These are phyloP conservation scores for Globisporangium paddicum DNA, from an alignment of 352 stramenopile genomes.

Conservation along the genomic window DNA sequence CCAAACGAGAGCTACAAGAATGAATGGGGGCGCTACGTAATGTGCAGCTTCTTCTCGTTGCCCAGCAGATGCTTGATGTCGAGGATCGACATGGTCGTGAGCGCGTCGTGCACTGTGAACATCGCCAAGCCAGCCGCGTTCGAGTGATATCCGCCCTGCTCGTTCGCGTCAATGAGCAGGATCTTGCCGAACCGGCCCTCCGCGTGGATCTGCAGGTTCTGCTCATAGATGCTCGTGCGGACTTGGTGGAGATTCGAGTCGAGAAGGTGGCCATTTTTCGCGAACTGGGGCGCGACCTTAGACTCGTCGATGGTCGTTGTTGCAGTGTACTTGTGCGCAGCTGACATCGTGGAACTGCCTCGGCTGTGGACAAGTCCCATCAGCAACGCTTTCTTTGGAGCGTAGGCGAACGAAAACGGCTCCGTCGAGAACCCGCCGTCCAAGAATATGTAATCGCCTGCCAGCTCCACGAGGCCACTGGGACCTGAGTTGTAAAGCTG, in stretches of 20 bases:
- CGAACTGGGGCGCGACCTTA: not conserved
- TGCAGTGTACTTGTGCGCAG: not conserved
- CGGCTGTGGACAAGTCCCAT: constrained; percentile 30
- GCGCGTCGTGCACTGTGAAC: constrained; percentile 21
- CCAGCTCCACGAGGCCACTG: constrained; percentile 35
- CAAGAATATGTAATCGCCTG: constrained; percentile 47
- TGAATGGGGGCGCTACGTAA: not conserved
- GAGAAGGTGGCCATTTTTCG: not conserved
- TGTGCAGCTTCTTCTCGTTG: constrained; percentile 18
- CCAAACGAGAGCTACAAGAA: not conserved
- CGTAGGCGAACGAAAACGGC: constrained; percentile 28
- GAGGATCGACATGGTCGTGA: constrained; percentile 23
- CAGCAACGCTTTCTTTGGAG: constrained; percentile 22
- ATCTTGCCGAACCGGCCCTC: constrained; percentile 13
- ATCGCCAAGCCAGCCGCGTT: constrained; percentile 10
- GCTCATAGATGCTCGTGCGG: not conserved
- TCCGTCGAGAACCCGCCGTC: constrained; percentile 29
- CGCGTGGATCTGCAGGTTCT: not conserved
- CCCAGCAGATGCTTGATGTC: constrained; percentile 30
- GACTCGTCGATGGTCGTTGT: not conserved
- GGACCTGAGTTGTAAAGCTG: constrained; percentile 45
- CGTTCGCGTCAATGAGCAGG: constrained; percentile 21
- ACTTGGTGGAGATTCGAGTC: not conserved
- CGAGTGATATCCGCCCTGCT: constrained; percentile 15
- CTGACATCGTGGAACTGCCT: not conserved